Conservation (phyloP, 106 monocot species). For the Dioscorea zingiberensis region DNA sequence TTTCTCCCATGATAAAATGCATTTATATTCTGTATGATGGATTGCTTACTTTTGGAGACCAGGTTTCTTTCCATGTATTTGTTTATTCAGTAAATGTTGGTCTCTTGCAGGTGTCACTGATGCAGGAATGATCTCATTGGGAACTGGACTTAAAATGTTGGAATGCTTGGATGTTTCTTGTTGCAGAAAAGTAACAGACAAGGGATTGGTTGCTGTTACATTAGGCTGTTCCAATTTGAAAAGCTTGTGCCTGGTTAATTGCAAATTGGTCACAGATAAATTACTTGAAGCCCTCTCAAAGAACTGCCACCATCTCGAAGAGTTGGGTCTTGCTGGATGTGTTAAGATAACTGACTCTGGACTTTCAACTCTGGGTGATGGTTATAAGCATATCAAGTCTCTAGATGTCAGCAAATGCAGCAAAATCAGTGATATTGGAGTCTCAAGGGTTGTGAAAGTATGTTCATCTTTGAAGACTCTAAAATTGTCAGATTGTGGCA, state of each 20-base stretch:
- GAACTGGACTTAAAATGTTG: constrained; percentile 40
- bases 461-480: constrained; percentile 53
- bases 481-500: constrained; percentile 62
- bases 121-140: constrained; percentile 55
- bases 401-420: constrained; percentile 84
- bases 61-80: not conserved
- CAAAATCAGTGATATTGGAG: constrained; percentile 60
- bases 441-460: constrained; percentile 38
- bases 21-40: not conserved
- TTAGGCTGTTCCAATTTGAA: constrained; percentile 47
- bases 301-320: constrained; percentile 52
- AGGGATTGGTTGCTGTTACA: constrained; percentile 51
- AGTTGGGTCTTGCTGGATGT: constrained; percentile 62
- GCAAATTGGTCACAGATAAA: constrained; percentile 58
- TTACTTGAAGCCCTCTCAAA: constrained; percentile 49
- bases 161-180: constrained; percentile 65
- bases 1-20: too few species aligned
- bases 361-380: constrained; percentile 45
- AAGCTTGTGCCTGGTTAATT: constrained; percentile 37
- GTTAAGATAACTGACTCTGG: constrained; percentile 64
- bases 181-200: constrained; percentile 82
- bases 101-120: constrained; percentile 62
- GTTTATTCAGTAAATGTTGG: not conserved
- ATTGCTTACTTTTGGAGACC: not conserved
- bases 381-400: constrained; percentile 50